Percentiles rank a stretch among this genome's conserved stretches.
Conservation (phyloP, 1,284 basidiomycete genomes). For the Baeospora myosura region DNA sequence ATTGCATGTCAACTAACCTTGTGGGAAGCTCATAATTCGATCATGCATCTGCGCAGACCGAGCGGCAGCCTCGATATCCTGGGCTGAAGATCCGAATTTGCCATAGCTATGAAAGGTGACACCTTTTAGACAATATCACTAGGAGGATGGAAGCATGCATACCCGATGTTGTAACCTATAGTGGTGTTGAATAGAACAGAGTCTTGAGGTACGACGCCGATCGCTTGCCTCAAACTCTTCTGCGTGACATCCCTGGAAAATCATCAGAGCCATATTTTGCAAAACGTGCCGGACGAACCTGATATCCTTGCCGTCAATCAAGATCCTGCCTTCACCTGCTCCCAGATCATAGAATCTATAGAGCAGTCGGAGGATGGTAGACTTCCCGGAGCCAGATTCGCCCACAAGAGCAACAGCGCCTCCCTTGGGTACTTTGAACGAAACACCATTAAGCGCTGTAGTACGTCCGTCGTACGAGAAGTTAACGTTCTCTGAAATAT, state of each 20-base stretch:
- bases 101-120: slow-evolving; percentile 43
- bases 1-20: slow-evolving; percentile 32
- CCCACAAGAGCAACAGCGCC: slow-evolving; percentile 79
- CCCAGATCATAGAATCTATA: slow-evolving; percentile 87
- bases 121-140: neutral
- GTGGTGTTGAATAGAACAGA: slow-evolving; percentile 79
- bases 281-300: slow-evolving; percentile 22
- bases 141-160: slow-evolving; percentile 16
- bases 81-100: slow-evolving; percentile 56
- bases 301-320: slow-evolving; percentile 82
- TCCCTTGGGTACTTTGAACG: slow-evolving; percentile 78
- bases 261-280: neutral
- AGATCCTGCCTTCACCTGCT: slow-evolving; percentile 64
- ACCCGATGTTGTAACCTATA: slow-evolving; percentile 73
- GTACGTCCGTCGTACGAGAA: slow-evolving; percentile 79
- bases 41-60: slow-evolving; percentile 80
- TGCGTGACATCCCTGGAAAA: slow-evolving; percentile 67
- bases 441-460: slow-evolving; percentile 69
- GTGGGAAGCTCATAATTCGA: slow-evolving; percentile 70
- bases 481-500: slow-evolving; percentile 57
- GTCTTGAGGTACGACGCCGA: slow-evolving; percentile 82
- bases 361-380: slow-evolving; percentile 74
- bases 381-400: slow-evolving; percentile 76
- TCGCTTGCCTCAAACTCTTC: slow-evolving; percentile 65
- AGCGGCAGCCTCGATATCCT: slow-evolving; percentile 69